Conservation (phyloP, 2,329 filamentous ascomycete species). For the Colletotrichum tropicale region DNA sequence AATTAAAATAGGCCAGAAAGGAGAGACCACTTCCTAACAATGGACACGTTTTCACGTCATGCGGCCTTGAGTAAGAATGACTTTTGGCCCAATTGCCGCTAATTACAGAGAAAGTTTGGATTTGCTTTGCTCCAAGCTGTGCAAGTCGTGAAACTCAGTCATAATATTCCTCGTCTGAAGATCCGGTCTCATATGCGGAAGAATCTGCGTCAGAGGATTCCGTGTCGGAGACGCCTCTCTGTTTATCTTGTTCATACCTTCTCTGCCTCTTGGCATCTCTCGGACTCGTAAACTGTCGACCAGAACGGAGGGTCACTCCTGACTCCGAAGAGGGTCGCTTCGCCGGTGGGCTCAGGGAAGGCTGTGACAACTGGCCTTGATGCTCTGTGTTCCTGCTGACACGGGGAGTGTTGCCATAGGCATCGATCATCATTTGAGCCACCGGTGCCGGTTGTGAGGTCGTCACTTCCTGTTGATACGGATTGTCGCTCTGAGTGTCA, state of each 20-base stretch:
- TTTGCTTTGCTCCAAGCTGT: too few relatives aligned
- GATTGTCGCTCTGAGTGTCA: background rate
- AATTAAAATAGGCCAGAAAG: too few relatives aligned
- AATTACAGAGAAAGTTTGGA: too few relatives aligned
- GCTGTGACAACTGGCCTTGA: background rate
- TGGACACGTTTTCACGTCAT: too few relatives aligned
- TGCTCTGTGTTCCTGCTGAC: background rate
- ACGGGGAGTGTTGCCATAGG: background rate
- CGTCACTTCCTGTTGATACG: background rate
- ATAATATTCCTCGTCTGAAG: background rate
- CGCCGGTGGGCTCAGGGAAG: background rate
- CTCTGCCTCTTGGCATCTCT: background rate
- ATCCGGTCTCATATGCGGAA: background rate
- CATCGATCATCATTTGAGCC: background rate
- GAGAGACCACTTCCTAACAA: too few relatives aligned
- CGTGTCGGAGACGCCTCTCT: background rate
- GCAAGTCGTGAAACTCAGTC: rapidly evolving
- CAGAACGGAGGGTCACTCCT: background rate
- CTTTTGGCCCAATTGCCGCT: too few relatives aligned
- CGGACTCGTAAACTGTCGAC: background rate
- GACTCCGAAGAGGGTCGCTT: background rate
- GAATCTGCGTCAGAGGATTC: background rate
- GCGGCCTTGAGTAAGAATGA: too few relatives aligned
- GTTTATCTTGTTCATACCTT: background rate
- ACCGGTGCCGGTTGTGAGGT: background rate